A percentile compares a stretch with the other conserved stretches of the same genome.
These are phyloP conservation scores for Sporothrix pallida DNA, from an alignment of 2,329 filamentous ascomycete species.

Conservation along the genomic window DNA sequence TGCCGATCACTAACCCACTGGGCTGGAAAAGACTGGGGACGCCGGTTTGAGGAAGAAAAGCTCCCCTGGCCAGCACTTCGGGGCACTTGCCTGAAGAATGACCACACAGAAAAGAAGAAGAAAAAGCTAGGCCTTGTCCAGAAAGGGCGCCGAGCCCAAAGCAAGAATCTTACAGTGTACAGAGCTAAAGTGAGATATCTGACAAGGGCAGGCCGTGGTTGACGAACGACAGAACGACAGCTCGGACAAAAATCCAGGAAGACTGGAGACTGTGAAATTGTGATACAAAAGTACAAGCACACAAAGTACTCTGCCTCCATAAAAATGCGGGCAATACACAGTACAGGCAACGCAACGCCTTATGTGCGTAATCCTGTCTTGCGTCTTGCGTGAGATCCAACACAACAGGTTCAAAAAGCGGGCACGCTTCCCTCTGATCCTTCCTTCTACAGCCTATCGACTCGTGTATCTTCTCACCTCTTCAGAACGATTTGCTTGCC, in stretches of 20 bases:
- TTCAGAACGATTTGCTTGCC: background rate
- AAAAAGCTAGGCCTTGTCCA: background rate
- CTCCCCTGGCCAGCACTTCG: background rate
- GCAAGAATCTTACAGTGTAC: background rate
- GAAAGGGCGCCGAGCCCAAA: slow-evolving; percentile 11
- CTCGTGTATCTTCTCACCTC: no score
- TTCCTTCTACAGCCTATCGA: background rate
- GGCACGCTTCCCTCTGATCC: background rate
- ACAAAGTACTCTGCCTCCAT: background rate
- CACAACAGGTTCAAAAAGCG: background rate
- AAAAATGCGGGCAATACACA: background rate
- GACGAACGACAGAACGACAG: no score
- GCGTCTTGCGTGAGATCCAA: background rate
- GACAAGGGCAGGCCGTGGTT: background rate
- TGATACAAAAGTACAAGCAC: background rate
- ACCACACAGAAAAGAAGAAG: no score
- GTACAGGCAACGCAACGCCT: background rate
- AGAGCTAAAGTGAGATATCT: background rate
- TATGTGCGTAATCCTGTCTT: slow-evolving; percentile 14
- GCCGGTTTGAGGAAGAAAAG: background rate
- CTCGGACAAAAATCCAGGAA: background rate
- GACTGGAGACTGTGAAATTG: background rate
- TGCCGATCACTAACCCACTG: background rate
- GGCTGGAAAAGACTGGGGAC: background rate
- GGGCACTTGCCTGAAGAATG: background rate